phyloP scores from a whole-genome alignment of 345 rosid species.

The Pistacia vera region DNA sequence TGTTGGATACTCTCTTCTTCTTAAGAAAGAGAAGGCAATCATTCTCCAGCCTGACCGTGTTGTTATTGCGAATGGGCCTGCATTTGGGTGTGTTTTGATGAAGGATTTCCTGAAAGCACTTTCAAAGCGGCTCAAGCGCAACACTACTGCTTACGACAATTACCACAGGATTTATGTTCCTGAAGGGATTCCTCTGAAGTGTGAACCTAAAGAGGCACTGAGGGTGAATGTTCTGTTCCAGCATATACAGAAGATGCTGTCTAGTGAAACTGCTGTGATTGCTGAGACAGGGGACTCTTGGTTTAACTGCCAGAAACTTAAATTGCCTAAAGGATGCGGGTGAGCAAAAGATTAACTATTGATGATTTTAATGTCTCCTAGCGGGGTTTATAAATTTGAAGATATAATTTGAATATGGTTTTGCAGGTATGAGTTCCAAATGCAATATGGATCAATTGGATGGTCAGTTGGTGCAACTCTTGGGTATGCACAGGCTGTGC shows the following conservation, averaged over 20 bases:
- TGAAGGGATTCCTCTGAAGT: constrained; percentile 51
- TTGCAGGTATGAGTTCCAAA: constrained; percentile 78
- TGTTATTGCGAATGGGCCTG: constrained; percentile 65
- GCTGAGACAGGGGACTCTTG: constrained; percentile 93
- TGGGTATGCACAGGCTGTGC: constrained; percentile 81
- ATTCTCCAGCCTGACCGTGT: constrained; percentile 75
- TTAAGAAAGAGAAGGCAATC: constrained; percentile 84
- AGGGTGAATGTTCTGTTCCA: constrained; percentile 77
- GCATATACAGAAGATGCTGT: constrained; percentile 72
- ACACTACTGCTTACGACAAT: constrained; percentile 66
- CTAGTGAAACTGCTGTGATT: constrained; percentile 71
- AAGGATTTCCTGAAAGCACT: constrained; percentile 67
- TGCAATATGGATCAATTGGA: constrained; percentile 91
- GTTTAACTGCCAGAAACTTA: constrained; percentile 87
- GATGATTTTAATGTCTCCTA: not conserved
- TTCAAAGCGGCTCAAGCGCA: constrained; percentile 54
- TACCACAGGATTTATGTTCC: constrained; percentile 79
- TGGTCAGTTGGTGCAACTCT: constrained; percentile 90
- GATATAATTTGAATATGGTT: constrained; percentile 1
- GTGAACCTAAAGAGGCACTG: constrained; percentile 59
- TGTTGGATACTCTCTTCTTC: constrained; percentile 81
- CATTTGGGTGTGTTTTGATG: constrained; percentile 80
- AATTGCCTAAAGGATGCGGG: constrained; percentile 77
- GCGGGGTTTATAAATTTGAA: not conserved
- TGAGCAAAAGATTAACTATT: constrained; percentile 26